Percentiles rank a stretch among this genome's conserved stretches.
Conservation (phyloP, 208 protist species). For the Trypanosomatidae sp. region DNA sequence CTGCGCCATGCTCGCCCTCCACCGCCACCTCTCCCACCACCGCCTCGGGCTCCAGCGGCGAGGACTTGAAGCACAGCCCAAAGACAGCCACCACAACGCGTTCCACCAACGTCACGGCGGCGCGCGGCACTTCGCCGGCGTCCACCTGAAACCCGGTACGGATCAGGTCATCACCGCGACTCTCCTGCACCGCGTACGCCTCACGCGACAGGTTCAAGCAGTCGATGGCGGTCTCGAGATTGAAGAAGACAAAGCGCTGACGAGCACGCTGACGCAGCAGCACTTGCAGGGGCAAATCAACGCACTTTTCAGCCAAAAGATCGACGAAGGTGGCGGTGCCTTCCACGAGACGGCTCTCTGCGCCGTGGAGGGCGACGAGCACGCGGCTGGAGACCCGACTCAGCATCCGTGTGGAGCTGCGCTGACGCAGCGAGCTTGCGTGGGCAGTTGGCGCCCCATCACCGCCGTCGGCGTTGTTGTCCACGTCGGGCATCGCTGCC, state of each 20-base stretch:
- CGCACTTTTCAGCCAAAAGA: slow-evolving; percentile 28
- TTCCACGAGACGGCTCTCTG: slow-evolving; percentile 29
- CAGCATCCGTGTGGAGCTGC: too few relatives aligned
- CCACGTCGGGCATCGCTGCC: too few relatives aligned
- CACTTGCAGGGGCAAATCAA: slow-evolving; percentile 27
- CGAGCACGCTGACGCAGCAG: slow-evolving; percentile 23
- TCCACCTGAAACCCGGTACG: slow-evolving; percentile 33
- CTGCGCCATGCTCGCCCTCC: too few relatives aligned
- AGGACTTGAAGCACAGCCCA: slow-evolving; percentile 23
- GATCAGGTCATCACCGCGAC: slow-evolving; percentile 30
- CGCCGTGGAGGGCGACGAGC: slow-evolving; percentile 21
- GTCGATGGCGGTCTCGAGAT: slow-evolving; percentile 86
- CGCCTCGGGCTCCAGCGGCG: too few relatives aligned
- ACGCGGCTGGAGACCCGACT: slow-evolving; percentile 21
- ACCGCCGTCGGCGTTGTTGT: too few relatives aligned
- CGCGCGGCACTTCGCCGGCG: slow-evolving; percentile 22
- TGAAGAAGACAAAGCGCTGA: slow-evolving; percentile 78
- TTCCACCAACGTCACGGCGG: slow-evolving; percentile 24
- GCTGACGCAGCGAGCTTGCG: too few relatives aligned
- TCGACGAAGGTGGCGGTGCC: slow-evolving; percentile 37
- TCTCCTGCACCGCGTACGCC: slow-evolving; percentile 51
- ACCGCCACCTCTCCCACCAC: too few relatives aligned
- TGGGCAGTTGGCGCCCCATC: too few relatives aligned
- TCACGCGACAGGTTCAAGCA: slow-evolving; percentile 87
- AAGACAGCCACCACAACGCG: slow-evolving; percentile 12